phyloP scores from a whole-genome alignment of 441 rosid genomes.

The Kokia cookei region DNA sequence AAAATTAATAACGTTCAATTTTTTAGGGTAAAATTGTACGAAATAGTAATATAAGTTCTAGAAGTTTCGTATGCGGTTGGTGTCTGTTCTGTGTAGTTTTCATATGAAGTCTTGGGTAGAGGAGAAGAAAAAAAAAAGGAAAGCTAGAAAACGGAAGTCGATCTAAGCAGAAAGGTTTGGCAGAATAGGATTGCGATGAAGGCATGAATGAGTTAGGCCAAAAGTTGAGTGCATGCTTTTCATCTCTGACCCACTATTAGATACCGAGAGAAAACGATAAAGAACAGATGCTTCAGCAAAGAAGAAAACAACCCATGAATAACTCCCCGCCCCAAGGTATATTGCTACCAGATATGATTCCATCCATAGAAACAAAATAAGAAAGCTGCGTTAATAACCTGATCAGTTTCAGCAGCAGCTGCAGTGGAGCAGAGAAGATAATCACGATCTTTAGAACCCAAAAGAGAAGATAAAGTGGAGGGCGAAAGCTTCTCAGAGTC shows the following conservation, averaged over 20 bases:
- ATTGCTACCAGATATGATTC: not conserved
- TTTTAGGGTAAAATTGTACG: no score
- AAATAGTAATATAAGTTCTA: not conserved
- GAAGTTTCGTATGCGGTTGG: not conserved
- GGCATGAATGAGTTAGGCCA: not conserved
- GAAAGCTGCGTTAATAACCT: not conserved
- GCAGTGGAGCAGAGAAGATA: constrained; percentile 36
- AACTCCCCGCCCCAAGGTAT: not conserved
- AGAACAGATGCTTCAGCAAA: not conserved
- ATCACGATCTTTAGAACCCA: constrained; percentile 45
- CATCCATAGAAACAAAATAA: not conserved
- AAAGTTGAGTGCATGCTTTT: constrained; percentile 4
- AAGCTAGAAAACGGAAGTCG: not conserved
- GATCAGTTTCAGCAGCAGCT: constrained; percentile 1
- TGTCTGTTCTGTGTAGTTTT: not conserved
- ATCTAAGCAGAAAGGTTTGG: not conserved
- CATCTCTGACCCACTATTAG: not conserved
- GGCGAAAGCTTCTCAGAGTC: not conserved
- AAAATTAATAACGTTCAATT: not conserved
- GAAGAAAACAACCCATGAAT: not conserved
- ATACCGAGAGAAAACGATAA: not conserved
- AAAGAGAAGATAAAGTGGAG: constrained; percentile 27
- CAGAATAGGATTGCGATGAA: not conserved
- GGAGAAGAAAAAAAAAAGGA: not conserved
- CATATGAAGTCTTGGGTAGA: not conserved